Evolutionary conservation across 208 protist species (phyloP), one percentile per base, ranked within the genome.

Genomic region (Wallacemonas sp.): DNA sequence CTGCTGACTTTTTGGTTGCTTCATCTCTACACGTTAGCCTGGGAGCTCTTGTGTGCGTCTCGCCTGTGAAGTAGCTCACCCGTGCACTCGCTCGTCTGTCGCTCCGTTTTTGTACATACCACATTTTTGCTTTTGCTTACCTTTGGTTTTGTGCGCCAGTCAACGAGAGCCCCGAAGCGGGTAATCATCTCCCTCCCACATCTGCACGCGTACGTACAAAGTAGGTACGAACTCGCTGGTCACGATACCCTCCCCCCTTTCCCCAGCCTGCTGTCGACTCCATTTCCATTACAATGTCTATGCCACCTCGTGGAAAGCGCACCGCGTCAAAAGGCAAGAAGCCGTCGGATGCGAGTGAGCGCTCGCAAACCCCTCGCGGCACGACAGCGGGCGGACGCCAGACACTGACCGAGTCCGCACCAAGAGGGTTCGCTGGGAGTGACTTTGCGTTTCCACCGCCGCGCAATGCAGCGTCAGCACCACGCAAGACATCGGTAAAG

Each of bases 401-500:
- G 30, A 24, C 52, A 21, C 32, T 58, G 52, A 58, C 19, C 3
- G 52, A 58, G 19, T 58, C 52, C 4, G 52, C 52, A n/a, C 52
- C 52, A 2, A 58, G 52, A 41, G 52, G 52, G 12, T 43, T 58
- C 11, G n/a, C 52, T 0, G 14, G 29, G 8, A 58, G 23, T 21
- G 52, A 58, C 19, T 58, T 58, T 41, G 26, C 52, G 0, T 58
- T 58, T 21, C 52, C 52, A n/a, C 52, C 52, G 26, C 14, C 52
- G 9, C 52, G 52, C 52, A 43, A 27, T 17, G 52, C 52, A 14
- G 9, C 52, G 17, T 58, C 52, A 33, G 52, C 34, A 19, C 52
- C 52, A 19, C 26, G 52, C 11, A 58, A 24, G 38, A 8, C 12
- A 2, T 58, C 52, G 16, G 5, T 52, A 2, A 30, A 11, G 21